Evolutionary conservation across 768 basidiomycete species (phyloP), one percentile per base, ranked within the genome.

Genomic region (Russula sp.): DNA sequence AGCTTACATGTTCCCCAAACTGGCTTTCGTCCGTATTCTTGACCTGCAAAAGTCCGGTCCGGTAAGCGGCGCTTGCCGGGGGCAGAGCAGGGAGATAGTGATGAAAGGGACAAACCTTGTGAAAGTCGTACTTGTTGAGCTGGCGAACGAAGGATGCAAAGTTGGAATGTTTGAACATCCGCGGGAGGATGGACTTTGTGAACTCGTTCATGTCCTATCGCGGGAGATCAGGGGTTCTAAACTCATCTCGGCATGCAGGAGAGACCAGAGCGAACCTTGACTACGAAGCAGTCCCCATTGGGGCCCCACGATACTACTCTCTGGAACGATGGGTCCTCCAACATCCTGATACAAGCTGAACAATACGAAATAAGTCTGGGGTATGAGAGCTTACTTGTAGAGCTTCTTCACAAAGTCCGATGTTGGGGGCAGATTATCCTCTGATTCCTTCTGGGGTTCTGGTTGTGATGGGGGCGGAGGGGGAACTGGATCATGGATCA

Each of bases 81-180:
- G 39, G n/a, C 27, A 57, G 42, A 50, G 18, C 34, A 63, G 34
- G 59, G 27, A 49, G 32, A 57, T 20, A 67, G 61, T n/a, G 42
- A 37, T n/a, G 42, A 37, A 34, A 48, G 27, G 42, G 66, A 53
- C 75, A 71, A 40, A 81, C 89, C 79, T 96, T 96, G 80, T 95
- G 94, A 68, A 96, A 96, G 75, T 95, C 94, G 72, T 96, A 96
- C 74, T 95, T 96, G 80, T 96, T 96, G 39, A 96, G 79, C 74
- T 96, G 94, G 10, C 93, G 83, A 6, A 96, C 94, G 71, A 96
- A 96, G 58, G 82, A 84, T 35, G 93, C 93, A 73, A 96, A 96
- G 71, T 96, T 96, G 7, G 89, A 92, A 72, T 96, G 93, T 73
- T 95, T 94, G 84, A 96, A 96, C 80, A 94, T 86, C 42, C 89